Evolutionary conservation across 805 yeast species (phyloP).

Genomic region (Zygotorulaspora chibaensis): DNA sequence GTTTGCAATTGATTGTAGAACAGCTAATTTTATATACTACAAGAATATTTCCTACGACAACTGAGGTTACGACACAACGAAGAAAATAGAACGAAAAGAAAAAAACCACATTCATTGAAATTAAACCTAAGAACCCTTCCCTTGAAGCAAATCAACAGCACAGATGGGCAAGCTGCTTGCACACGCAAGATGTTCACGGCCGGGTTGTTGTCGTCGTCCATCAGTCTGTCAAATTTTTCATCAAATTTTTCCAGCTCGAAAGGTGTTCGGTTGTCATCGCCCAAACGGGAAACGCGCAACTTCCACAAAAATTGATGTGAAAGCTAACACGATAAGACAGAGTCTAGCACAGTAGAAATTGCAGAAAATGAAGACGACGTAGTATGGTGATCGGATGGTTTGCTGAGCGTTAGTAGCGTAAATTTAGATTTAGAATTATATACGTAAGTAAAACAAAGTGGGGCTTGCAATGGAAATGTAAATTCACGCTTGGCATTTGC

Average conservation of each 20-base stretch:
- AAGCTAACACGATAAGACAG: neutral
- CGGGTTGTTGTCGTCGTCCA: neutral
- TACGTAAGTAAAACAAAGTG: too few relatives aligned
- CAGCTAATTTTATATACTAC: neutral
- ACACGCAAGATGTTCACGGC: too few relatives aligned
- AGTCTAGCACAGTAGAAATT: neutral
- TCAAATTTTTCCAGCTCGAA: neutral
- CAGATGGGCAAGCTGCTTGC: neutral
- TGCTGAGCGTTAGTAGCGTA: neutral
- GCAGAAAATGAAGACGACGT: neutral
- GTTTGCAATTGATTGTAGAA: neutral
- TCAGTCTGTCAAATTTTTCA: neutral
- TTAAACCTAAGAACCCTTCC: neutral
- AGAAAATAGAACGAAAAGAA: neutral
- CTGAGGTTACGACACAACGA: neutral
- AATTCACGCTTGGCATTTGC: too few relatives aligned
- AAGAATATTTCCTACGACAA: neutral
- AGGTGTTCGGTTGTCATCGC: slow-evolving; percentile 1
- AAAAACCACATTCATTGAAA: neutral
- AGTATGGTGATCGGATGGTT: neutral
- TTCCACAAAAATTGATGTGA: slow-evolving; percentile 1
- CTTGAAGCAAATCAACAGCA: neutral
- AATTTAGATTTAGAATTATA: neutral
- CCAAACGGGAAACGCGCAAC: neutral
- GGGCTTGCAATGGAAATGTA: too few relatives aligned